phyloP scores from a whole-genome alignment of 495 filamentous ascomycete species.

The Penicillium chermesinum region DNA sequence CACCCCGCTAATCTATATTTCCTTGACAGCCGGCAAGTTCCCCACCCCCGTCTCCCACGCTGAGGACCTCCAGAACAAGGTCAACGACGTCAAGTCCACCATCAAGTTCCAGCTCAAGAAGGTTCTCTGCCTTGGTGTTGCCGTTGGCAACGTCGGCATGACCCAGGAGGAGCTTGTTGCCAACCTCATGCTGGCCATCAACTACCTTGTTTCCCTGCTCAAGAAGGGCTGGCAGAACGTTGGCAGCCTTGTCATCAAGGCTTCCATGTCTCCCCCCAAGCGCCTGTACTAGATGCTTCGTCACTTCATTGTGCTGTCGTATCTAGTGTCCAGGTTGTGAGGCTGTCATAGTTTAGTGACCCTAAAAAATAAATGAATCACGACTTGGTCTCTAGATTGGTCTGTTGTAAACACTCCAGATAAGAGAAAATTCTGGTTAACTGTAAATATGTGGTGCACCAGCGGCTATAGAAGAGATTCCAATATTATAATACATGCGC shows the following conservation, averaged over 20 bases:
- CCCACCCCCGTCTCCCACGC: constrained; percentile 93
- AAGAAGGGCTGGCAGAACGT: constrained; percentile 99
- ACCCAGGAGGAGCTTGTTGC: constrained; percentile 88
- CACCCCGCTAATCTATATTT: constrained; percentile 10
- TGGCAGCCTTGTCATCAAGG: constrained; percentile 98
- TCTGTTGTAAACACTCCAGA: neutral
- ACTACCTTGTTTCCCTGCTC: constrained; percentile 96
- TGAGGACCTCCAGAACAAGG: constrained; percentile 88
- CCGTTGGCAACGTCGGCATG: constrained; percentile 97
- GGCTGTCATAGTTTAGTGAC: constrained; percentile 32
- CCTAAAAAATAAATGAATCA: constrained; percentile 34
- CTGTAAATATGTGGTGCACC: neutral
- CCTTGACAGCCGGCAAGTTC: constrained; percentile 85
- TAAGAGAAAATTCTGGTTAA: neutral
- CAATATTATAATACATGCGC: constrained; percentile 13
- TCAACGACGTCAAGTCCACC: constrained; percentile 98
- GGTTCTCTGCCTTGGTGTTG: constrained; percentile 98
- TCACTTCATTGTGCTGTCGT: constrained; percentile 30
- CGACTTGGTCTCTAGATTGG: constrained; percentile 21
- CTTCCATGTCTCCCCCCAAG: constrained; percentile 96
- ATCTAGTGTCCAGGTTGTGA: constrained; percentile 24
- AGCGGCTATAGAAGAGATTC: neutral
- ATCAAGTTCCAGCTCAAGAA: constrained; percentile 99
- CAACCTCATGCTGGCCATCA: constrained; percentile 98
- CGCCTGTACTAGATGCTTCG: constrained; percentile 75